Conservation (phyloP, 1,139 yeast species). For the Arxiozyma slooffiae region DNA sequence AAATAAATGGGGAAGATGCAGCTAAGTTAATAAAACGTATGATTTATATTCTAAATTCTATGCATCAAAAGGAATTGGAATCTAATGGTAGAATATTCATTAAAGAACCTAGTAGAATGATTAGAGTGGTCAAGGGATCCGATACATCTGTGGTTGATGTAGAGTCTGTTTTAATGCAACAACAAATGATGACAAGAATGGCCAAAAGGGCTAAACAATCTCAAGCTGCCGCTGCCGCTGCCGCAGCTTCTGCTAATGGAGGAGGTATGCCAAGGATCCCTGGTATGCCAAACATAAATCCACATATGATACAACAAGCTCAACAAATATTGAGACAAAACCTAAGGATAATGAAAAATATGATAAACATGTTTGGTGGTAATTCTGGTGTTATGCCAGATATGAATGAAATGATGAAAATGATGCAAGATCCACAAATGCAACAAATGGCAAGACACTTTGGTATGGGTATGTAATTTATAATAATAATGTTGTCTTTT, state of each 20-base stretch:
- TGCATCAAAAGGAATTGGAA: constrained; percentile 87
- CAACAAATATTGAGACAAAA: constrained; percentile 52
- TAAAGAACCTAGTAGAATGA: constrained; percentile 73
- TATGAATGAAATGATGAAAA: constrained; percentile 47
- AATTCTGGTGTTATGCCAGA: constrained; percentile 38
- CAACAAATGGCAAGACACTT: constrained; percentile 73
- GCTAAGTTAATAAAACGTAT: constrained; percentile 70
- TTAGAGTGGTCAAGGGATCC: constrained; percentile 91
- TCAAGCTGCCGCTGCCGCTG: constrained; percentile 32
- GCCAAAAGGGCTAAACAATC: constrained; percentile 64
- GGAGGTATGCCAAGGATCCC: constrained; percentile 33
- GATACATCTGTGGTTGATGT: constrained; percentile 91
- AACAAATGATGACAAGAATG: constrained; percentile 90
- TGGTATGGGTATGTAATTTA: constrained; percentile 30
- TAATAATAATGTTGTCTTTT: not conserved
- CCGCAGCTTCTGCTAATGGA: constrained; percentile 38
- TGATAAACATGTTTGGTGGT: constrained; percentile 45
- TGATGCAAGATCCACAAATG: constrained; percentile 64
- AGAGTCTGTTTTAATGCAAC: constrained; percentile 86
- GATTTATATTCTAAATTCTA: constrained; percentile 91
- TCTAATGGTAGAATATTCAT: constrained; percentile 79
- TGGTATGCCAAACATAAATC: constrained; percentile 33
- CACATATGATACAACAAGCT: constrained; percentile 34
- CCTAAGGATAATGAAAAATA: constrained; percentile 57
- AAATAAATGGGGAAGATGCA: constrained; percentile 86